Percentiles rank a stretch among this genome's conserved stretches.
phyloP scores from a whole-genome alignment of 2,329 filamentous ascomycete species.

The Phialophora verrucosa region DNA sequence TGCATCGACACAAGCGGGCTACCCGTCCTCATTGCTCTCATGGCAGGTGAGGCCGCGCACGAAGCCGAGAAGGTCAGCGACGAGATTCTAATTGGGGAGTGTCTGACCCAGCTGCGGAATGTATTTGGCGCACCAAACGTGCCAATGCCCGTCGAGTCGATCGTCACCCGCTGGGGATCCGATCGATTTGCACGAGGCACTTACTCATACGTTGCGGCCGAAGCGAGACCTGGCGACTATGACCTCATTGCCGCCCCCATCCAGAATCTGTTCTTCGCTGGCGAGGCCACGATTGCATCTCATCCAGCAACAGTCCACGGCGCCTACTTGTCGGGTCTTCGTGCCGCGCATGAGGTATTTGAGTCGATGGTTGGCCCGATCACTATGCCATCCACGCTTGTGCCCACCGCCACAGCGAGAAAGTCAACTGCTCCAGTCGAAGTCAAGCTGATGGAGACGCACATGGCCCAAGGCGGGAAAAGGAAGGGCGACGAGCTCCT shows the following conservation, averaged over 20 bases:
- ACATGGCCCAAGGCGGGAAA: constrained; percentile 39
- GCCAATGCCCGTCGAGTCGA: constrained; percentile 79
- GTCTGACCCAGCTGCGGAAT: constrained; percentile 75
- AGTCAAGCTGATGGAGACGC: constrained; percentile 42
- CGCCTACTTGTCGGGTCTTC: constrained; percentile 89
- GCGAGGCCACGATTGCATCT: constrained; percentile 93
- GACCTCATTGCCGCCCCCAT: constrained; percentile 84
- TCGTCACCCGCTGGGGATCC: constrained; percentile 90
- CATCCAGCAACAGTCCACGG: constrained; percentile 97
- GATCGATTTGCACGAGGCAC: constrained; percentile 92
- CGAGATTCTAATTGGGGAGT: constrained; percentile 77
- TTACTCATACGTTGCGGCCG: constrained; percentile 89
- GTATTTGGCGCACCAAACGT: constrained; percentile 71
- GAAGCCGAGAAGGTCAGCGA: constrained; percentile 81
- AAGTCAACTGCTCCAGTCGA: constrained; percentile 43
- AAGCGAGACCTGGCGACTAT: constrained; percentile 85
- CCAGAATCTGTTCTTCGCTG: constrained; percentile 91
- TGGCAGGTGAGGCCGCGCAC: constrained; percentile 93
- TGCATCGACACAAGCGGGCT: constrained; percentile 86
- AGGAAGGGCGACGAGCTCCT: constrained; percentile 40
- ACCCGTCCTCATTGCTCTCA: constrained; percentile 85
- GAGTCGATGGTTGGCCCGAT: constrained; percentile 82
- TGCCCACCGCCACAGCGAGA: constrained; percentile 62
- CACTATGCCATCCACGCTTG: constrained; percentile 73
- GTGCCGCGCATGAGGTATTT: constrained; percentile 85